Percentiles rank a stretch among this genome's conserved stretches.
phyloP scores from a whole-genome alignment of 495 filamentous ascomycete species.

The Paragyromitra xinjiangensis region DNA sequence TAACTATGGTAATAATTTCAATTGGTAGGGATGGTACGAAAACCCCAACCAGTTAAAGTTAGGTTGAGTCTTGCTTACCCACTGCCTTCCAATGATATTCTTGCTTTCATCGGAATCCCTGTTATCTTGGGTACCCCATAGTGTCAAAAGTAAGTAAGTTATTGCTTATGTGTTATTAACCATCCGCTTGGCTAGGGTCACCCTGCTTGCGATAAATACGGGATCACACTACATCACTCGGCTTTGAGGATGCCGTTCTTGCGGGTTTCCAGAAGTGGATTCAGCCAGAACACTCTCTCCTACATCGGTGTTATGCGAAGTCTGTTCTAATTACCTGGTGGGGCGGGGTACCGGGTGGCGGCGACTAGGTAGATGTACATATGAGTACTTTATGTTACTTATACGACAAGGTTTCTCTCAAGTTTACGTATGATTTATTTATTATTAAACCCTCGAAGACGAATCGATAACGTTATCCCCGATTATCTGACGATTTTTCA shows the following conservation, averaged over 20 bases:
- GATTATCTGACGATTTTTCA: slow-evolving; percentile 3
- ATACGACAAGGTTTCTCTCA: neutral
- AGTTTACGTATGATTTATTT: neutral
- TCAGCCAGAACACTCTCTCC: neutral
- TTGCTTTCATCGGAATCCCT: too few relatives aligned
- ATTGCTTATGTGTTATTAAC: neutral
- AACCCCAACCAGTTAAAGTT: too few relatives aligned
- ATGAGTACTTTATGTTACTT: neutral
- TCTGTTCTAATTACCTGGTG: neutral
- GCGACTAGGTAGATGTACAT: neutral
- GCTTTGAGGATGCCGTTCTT: neutral
- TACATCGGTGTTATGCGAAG: neutral
- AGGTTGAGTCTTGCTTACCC: too few relatives aligned
- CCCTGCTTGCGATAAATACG: too few relatives aligned
- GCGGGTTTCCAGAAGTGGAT: neutral
- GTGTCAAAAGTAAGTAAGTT: neutral
- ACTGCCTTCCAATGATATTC: too few relatives aligned
- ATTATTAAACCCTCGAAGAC: neutral
- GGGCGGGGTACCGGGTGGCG: neutral
- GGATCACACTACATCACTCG: slow-evolving; percentile 36
- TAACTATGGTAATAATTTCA: too few relatives aligned
- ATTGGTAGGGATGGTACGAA: too few relatives aligned
- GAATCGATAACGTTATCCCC: slow-evolving; percentile 15
- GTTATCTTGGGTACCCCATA: too few relatives aligned
- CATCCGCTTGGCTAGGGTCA: neutral